Conservation (phyloP, 352 stramenopile species). For the Peronospora tabacina region DNA sequence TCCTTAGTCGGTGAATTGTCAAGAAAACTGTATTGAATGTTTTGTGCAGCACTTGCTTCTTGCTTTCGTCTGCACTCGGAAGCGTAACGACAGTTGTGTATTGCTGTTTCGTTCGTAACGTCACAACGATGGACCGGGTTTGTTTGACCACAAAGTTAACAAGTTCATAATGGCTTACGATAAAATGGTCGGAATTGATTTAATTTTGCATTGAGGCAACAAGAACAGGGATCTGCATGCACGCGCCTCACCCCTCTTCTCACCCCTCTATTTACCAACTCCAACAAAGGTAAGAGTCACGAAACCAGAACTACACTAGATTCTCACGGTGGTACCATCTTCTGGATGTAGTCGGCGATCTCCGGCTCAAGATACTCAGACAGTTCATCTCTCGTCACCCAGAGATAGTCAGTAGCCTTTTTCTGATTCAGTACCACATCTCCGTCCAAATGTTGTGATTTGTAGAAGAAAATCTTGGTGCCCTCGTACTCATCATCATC, state of each 20-base stretch:
- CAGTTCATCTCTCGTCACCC: constrained; percentile 70
- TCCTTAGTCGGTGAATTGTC: constrained; percentile 23
- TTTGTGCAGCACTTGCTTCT: constrained; percentile 6
- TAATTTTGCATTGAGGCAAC: constrained; percentile 20
- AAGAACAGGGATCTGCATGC: constrained; percentile 1
- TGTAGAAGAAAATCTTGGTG: constrained; percentile 87
- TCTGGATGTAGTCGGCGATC: constrained; percentile 61
- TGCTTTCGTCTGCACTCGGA: constrained; percentile 14
- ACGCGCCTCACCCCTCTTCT: constrained; percentile 6
- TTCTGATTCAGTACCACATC: constrained; percentile 50
- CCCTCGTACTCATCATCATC: constrained; percentile 46
- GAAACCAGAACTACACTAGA: constrained; percentile 9
- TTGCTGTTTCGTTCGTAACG: background rate
- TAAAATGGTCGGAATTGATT: constrained; percentile 8
- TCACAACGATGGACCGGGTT: no score
- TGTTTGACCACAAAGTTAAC: background rate
- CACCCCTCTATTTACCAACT: constrained; percentile 17
- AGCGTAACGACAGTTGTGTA: constrained; percentile 14
- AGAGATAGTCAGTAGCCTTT: constrained; percentile 70
- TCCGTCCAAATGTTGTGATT: constrained; percentile 56
- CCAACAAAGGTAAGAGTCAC: constrained; percentile 15
- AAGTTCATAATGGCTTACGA: background rate
- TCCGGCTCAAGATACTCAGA: constrained; percentile 66
- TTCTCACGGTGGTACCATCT: constrained; percentile 62
- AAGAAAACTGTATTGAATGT: constrained; percentile 23